Base-by-base conservation (phyloP, 257 asterid species). In the Rehmannia glutinosa region DNA sequence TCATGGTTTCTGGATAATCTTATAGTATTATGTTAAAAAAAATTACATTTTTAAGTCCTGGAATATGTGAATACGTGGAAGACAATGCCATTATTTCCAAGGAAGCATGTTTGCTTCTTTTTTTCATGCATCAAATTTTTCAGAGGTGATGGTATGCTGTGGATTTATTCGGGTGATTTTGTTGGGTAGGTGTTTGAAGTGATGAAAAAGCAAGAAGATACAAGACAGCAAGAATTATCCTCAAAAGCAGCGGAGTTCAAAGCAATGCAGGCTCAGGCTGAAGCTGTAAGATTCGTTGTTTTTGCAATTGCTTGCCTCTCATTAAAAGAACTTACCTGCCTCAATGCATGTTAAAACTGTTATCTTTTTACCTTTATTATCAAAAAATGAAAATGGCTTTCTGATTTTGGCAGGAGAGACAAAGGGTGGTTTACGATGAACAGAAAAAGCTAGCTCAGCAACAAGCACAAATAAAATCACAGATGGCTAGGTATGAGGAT, bases 401-500 rank as follows among this genome's bases (percentile, higher is more conserved):
- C 75, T 77, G 49, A 59, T 49, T 66, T 68, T 77, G 69, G 53
- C 87, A 90, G 97, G 96, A 93, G 83, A 90, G 82, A 59, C 89
- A 90, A 80, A 80, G 86, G 74, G 95, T 90, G 50, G 43, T 70
- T 43, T 80, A 82, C 57, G 96, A 90, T 24, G 97, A 93, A 68
- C 96, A 88, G 81, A 93, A 86, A 75, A 93, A 78, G 80, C 81
- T 93, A 35, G 78, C 89, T 64, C 97, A 90, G 83, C 95, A 83
- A 73, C 89, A 88, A 74, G 85, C 95, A 12, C 95, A 93, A 82
- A 83, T 88, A 58, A 93, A 93, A 77, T 74, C 96, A 53, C 84
- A 88, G 81, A 90, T 88, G 89, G 96, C 94, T 42, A 84, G 79
- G 21, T 90, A 93, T 32, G 96, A 86, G 60, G 97, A 93, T 76